Base-by-base conservation (phyloP, 148 eudicot genomes). In the Rhododendron ferrugineum region DNA sequence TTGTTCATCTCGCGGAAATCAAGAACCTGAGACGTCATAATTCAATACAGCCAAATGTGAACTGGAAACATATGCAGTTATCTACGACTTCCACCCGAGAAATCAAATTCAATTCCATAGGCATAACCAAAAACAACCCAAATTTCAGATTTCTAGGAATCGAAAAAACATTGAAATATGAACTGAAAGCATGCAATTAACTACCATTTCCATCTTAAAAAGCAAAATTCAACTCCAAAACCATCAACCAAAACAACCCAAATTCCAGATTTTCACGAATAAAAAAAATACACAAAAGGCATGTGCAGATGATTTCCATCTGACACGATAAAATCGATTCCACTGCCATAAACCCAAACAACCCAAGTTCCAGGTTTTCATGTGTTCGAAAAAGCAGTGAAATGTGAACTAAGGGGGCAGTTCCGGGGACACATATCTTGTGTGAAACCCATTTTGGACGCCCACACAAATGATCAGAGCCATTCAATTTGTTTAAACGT, bases 1-100 rank as follows among this genome's bases (percentile, higher is more conserved):
- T 92, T 90, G 81, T 46, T 89, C 91, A 88, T 87, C 83, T 96
- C 99, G 78, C 82, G 99, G 76, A 96, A 92, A 91, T 96, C 98
- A 92, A 96, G 93, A 49, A 86, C 92, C 99, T 96, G 87, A 8
- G 78, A 85, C 30, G 81, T 74, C 26, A 37, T 74, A 18, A 74
- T 14, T 8, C 78, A 74, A 36, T 37, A 18, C 47, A 36, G 13
- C 10, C 40, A 70, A 70, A 70, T 70, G 8, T 30, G 22, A 70
- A 11, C 37, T 70, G 40, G 40, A 30, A 14, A 32, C 18, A 68
- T 70, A 14, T 30, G 20, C 14, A 70, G 75, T 28, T 10, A 66
- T 3, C 73, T 26, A 28, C 5, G 16, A 68, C n/a, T 68, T 68
- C 16, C 16, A 26, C 74, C 74, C 11, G 18, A 68, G 74, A 28